Evolutionary conservation across 139 green algal species (phyloP).

Genomic region (Auxenochlorella pyrenoidosa): DNA sequence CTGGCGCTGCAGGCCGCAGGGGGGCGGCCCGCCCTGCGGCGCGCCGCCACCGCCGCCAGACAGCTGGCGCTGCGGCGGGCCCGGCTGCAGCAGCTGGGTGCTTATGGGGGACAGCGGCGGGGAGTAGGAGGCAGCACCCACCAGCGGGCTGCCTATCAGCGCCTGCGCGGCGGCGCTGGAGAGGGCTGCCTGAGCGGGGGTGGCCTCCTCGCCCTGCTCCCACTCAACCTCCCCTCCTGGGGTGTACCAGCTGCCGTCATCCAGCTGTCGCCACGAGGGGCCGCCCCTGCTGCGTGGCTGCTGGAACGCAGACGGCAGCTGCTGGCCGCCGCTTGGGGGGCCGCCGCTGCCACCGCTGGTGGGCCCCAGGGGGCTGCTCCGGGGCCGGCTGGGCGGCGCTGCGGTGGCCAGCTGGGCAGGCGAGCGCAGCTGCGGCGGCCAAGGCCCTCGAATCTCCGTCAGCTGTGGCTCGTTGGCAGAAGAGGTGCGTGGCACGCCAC

Average conservation of each 20-base stretch:
- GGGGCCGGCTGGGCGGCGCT: background rate
- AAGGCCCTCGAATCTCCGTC: slow-evolving; percentile 16
- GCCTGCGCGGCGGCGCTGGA: background rate
- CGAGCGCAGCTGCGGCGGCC: slow-evolving; percentile 1
- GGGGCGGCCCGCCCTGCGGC: background rate
- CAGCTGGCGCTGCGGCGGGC: background rate
- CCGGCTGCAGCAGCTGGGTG: slow-evolving; percentile 7
- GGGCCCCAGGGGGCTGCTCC: background rate
- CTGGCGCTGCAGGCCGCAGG: background rate
- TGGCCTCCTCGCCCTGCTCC: background rate
- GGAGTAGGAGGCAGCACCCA: slow-evolving; percentile 3
- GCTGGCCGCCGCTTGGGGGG: background rate
- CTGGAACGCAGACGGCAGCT: slow-evolving; percentile 4
- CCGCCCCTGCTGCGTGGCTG: background rate
- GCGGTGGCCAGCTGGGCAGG: background rate
- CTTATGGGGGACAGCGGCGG: slow-evolving; percentile 20
- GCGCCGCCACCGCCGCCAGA: background rate
- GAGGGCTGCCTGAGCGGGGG: background rate
- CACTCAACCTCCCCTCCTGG: slow-evolving; percentile 22
- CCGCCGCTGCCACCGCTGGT: background rate
- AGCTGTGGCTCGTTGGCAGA: slow-evolving; percentile 8
- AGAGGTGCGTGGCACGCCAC: background rate
- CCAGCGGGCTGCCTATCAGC: background rate
- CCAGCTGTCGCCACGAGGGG: slow-evolving; percentile 11
- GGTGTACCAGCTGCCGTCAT: slow-evolving; percentile 18